Evolutionary conservation across 2,329 filamentous ascomycete genomes (phyloP).

Genomic region (Aspergillus glaucus): DNA sequence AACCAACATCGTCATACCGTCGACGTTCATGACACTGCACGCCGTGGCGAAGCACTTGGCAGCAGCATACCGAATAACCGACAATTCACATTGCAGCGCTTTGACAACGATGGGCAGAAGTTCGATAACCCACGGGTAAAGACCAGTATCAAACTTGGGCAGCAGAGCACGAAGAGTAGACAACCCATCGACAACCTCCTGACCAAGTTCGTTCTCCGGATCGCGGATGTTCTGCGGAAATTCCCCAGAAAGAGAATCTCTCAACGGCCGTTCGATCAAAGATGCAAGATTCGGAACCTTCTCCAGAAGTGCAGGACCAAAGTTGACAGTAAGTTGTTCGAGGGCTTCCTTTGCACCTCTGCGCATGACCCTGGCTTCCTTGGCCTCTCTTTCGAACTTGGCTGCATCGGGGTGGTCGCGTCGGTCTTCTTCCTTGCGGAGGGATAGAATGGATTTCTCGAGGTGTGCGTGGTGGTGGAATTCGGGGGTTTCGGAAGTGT

Average conservation of each 20-base stretch:
- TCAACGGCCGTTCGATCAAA: constrained; percentile 76
- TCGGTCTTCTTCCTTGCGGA: constrained; percentile 95
- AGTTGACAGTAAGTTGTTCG: constrained; percentile 75
- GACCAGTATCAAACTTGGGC: constrained; percentile 72
- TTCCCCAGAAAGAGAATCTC: constrained; percentile 63
- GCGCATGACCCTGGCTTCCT: constrained; percentile 79
- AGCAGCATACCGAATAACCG: constrained; percentile 91
- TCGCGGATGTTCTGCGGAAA: constrained; percentile 69
- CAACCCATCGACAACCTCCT: constrained; percentile 89
- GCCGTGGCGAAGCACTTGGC: constrained; percentile 96
- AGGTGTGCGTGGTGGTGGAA: constrained; percentile 77
- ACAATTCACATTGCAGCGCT: constrained; percentile 78
- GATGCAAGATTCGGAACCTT: constrained; percentile 74
- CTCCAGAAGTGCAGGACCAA: constrained; percentile 70
- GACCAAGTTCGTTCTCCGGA: constrained; percentile 68
- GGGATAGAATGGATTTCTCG: constrained; percentile 75
- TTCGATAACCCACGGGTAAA: constrained; percentile 74
- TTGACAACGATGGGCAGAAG: constrained; percentile 81
- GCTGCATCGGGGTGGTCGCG: constrained; percentile 86
- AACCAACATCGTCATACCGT: constrained; percentile 93
- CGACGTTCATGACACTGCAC: constrained; percentile 90
- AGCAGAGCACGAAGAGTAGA: constrained; percentile 86
- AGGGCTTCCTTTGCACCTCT: constrained; percentile 91
- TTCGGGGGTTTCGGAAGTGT: constrained; percentile 94
- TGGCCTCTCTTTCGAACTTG: constrained; percentile 83